A percentile compares a stretch with the other conserved stretches of the same genome.
phyloP scores from a whole-genome alignment of 208 protist species.

The Crithidia brevicula region DNA sequence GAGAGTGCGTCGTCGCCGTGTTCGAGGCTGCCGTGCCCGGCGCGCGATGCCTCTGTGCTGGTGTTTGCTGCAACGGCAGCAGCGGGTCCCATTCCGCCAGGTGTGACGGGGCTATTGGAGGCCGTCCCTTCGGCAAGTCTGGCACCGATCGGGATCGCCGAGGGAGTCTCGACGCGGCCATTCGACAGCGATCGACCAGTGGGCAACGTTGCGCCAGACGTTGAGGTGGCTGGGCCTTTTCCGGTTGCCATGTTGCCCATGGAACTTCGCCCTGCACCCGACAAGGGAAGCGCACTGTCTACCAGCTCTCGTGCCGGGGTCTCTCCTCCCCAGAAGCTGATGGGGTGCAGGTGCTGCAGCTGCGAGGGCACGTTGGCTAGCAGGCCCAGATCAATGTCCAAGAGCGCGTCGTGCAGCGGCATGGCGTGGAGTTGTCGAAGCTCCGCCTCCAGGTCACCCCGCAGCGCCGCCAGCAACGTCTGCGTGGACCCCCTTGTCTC shows the following conservation, averaged over 20 bases:
- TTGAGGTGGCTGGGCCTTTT: too few species aligned
- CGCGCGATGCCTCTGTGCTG: too few species aligned
- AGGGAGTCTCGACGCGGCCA: too few species aligned
- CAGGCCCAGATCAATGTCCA: constrained; percentile 2
- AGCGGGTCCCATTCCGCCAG: too few species aligned
- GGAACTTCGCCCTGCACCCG: neutral
- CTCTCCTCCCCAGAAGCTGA: constrained; percentile 8
- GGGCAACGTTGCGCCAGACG: too few species aligned
- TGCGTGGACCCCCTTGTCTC: neutral
- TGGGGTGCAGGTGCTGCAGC: neutral
- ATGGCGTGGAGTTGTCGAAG: constrained; percentile 7
- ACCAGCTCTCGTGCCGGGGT: neutral
- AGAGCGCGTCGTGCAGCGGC: constrained; percentile 6
- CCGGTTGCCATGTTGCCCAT: neutral
- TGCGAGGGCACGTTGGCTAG: neutral
- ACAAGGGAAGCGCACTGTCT: neutral
- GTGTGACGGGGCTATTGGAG: too few species aligned
- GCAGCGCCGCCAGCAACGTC: constrained; percentile 1
- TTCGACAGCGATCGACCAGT: too few species aligned
- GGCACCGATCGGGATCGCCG: too few species aligned
- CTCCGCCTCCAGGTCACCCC: constrained; percentile 10
- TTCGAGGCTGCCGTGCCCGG: neutral
- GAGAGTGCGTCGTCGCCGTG: neutral
- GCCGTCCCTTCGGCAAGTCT: too few species aligned
- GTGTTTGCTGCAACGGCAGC: too few species aligned